A percentile compares a stretch with the other conserved stretches of the same genome.
phyloP scores from a whole-genome alignment of 345 rosid species.

The Eucalyptus regnans region DNA sequence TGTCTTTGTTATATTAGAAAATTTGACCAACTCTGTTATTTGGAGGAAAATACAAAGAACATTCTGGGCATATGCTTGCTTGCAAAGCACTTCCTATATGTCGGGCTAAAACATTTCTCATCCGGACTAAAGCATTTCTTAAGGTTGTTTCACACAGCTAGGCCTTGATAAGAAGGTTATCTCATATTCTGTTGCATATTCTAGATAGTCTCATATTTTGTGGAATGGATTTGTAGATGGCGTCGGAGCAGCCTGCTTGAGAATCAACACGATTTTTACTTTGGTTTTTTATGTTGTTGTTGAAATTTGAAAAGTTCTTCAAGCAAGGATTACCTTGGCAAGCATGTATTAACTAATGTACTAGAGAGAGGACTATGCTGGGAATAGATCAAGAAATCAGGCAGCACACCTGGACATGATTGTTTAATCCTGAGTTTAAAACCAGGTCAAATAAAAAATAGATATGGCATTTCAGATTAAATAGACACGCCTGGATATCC shows the following conservation, averaged over 20 bases:
- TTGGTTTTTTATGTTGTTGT: neutral
- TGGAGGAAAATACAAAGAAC: neutral
- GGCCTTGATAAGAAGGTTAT: neutral
- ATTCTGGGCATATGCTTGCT: neutral
- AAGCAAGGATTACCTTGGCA: neutral
- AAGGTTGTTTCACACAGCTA: neutral
- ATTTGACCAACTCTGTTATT: neutral
- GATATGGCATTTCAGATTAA: neutral
- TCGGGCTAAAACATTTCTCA: neutral
- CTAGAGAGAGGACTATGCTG: neutral
- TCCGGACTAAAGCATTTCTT: neutral
- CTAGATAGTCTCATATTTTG: neutral
- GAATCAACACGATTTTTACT: neutral
- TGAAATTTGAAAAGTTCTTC: neutral
- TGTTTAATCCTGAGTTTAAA: neutral
- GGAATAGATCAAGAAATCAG: neutral
- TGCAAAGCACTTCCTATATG: neutral
- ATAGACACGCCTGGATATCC: neutral
- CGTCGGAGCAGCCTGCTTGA: neutral
- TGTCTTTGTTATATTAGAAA: neutral
- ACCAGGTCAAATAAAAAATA: neutral
- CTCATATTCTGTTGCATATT: neutral
- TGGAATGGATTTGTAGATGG: neutral
- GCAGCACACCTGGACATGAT: neutral
- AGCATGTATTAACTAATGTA: neutral